Evolutionary conservation across 148 eudicot species (phyloP), one percentile per base, ranked within the genome.

Genomic region (Suaeda aralocaspica): DNA sequence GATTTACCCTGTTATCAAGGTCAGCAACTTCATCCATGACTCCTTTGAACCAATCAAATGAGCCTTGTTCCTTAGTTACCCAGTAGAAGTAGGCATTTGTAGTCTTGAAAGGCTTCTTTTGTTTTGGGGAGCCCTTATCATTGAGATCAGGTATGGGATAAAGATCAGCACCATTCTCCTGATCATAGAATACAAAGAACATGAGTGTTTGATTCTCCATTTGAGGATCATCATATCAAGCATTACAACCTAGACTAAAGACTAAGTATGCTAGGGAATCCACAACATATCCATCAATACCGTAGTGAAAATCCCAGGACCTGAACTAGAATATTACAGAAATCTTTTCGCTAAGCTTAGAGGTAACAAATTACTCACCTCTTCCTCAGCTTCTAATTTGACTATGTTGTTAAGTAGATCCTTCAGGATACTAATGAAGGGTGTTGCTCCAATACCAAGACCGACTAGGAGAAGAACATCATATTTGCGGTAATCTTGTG

Each of bases 31-130:
- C 99, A 83, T 91, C 84, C 99, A 91, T 95, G 42, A 91, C 90
- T 22, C 99, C 99, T 82, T 85, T 91, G 81, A 95, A 95, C 97
- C 99, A 95, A 84, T 95, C 99, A 62, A 95, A 91, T 6, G 99
- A 95, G 3, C 99, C 92, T 84, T 95, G 97, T 77, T 95, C 97
- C 66, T 83, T 85, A 6, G 99, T 95, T 39, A 91, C 90, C 99
- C 99, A 95, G 72, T 95, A 95, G 73, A 95, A 95, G 75, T 95
- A 89, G 15, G 97, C 99, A 75, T 91, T 91, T 24, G 96, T 89
- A 9, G 92, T 95, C 82, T 85, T 84, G 39, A 95, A 76, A 25
- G 79, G 76, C 76, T 86, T 86, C 84, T 81, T 91, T 71, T 78
- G 75, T 70, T 74, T 89, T 24, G 86, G 79, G 31, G 84, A 70